These are phyloP conservation scores for Haberlea rhodopensis DNA, from an alignment of 257 asterid genomes.

Conservation along the genomic window DNA sequence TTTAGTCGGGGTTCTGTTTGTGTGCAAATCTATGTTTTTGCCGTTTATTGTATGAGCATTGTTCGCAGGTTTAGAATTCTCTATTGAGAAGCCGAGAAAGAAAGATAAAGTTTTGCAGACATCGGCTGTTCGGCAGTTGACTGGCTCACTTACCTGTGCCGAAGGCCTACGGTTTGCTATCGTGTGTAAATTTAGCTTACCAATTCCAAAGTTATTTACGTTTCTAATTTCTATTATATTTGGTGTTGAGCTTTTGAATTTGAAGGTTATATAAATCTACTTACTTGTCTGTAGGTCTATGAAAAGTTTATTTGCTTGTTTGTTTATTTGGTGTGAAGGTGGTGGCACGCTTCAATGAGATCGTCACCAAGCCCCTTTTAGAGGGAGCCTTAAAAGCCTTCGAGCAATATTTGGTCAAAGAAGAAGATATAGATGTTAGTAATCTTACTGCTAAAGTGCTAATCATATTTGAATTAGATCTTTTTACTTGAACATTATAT, in stretches of 20 bases:
- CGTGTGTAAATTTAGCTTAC: conserved; percentile 41
- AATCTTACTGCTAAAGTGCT: conserved; percentile 9
- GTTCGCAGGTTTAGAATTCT: conserved; percentile 36
- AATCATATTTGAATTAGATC: conserved; percentile 1
- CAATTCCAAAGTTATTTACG: background rate
- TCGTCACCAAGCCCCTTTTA: conserved; percentile 73
- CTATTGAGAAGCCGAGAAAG: conserved; percentile 34
- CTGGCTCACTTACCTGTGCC: conserved; percentile 61
- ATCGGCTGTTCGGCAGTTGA: conserved; percentile 64
- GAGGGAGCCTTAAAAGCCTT: conserved; percentile 94
- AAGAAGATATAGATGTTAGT: conserved; percentile 84
- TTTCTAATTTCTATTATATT: background rate
- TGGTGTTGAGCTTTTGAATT: background rate
- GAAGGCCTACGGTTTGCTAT: conserved; percentile 76
- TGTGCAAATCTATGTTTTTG: background rate
- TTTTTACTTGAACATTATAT: background rate
- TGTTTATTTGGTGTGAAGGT: conserved; percentile 49
- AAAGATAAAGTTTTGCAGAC: conserved; percentile 36
- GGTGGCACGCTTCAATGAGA: conserved; percentile 95
- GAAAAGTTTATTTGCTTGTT: background rate
- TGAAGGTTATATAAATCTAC: background rate
- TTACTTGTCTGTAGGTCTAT: background rate
- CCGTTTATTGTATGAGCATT: background rate
- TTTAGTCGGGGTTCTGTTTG: background rate
- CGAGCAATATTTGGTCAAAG: conserved; percentile 75